These are phyloP conservation scores for Bombardia bombarda DNA, from an alignment of 495 filamentous ascomycete species.

Conservation along the genomic window DNA sequence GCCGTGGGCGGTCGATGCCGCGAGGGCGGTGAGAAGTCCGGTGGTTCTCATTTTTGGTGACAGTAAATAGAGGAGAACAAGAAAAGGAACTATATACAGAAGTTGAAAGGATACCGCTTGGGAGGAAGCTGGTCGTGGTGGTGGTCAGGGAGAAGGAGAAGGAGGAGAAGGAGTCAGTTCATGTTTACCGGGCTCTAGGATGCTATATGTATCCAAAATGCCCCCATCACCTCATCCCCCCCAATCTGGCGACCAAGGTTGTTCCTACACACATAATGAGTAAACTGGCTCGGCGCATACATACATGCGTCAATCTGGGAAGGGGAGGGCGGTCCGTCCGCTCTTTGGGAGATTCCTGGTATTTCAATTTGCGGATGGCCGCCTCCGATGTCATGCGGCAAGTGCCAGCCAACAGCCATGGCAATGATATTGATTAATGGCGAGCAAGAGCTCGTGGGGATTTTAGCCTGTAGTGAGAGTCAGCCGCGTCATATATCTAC, in stretches of 20 bases:
- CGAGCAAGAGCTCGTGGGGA: not conserved
- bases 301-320: not conserved
- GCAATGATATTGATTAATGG: not conserved
- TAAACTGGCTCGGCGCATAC: not conserved
- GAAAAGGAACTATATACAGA: not conserved
- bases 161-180: not conserved
- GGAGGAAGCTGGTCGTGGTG: not conserved
- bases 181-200: not conserved
- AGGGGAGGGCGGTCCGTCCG: not conserved
- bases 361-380: constrained; percentile 15
- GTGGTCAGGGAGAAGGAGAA: not conserved
- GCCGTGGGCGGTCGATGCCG: constrained; percentile 11
- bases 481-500: not conserved
- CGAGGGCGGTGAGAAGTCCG: constrained; percentile 5
- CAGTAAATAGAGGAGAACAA: not conserved
- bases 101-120: not conserved
- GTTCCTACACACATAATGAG: not conserved
- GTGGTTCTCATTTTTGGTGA: constrained; percentile 17
- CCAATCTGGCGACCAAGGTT: not conserved
- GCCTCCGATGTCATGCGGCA: constrained; percentile 11
- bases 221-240: not conserved
- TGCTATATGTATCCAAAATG: not conserved
- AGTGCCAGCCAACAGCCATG: too few relatives aligned
- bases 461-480: not conserved
- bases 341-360: not conserved